phyloP scores from a whole-genome alignment of 1,284 basidiomycete species.

The Volvariella surrecta region DNA sequence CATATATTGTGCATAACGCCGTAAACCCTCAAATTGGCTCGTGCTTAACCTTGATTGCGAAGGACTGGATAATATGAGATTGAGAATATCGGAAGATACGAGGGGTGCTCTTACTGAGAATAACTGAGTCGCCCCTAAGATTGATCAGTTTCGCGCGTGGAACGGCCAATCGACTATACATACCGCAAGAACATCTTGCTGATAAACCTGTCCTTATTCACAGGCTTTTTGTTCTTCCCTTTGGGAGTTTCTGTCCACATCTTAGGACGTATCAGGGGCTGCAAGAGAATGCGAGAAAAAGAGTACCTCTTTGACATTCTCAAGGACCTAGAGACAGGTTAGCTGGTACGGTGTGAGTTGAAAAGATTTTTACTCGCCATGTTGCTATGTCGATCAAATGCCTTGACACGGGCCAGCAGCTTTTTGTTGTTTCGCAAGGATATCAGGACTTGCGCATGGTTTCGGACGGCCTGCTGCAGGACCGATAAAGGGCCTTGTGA shows the following conservation, averaged over 20 bases:
- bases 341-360: slow-evolving; percentile 3
- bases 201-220: slow-evolving; percentile 99
- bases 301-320: slow-evolving; percentile 92
- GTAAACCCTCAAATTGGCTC: no score
- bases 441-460: slow-evolving; percentile 96
- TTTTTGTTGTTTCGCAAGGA: slow-evolving; percentile 99
- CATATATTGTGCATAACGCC: no score
- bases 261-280: slow-evolving; percentile 29
- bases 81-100: slow-evolving; percentile 8
- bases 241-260: slow-evolving; percentile 99
- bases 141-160: slow-evolving; percentile 5
- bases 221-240: slow-evolving; percentile 96
- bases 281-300: neutral
- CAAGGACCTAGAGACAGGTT: slow-evolving; percentile 58
- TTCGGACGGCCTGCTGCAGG: slow-evolving; percentile 95
- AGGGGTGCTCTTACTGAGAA: slow-evolving; percentile 64
- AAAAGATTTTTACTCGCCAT: slow-evolving; percentile 58
- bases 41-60: slow-evolving; percentile 70
- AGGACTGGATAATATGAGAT: slow-evolving; percentile 52
- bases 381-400: slow-evolving; percentile 98
- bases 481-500: slow-evolving; percentile 97
- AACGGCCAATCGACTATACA: slow-evolving; percentile 13
- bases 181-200: slow-evolving; percentile 94
- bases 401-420: slow-evolving; percentile 94
- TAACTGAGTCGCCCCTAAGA: slow-evolving; percentile 86